A percentile compares a stretch with the other conserved stretches of the same genome.
Conservation (phyloP, 768 basidiomycete genomes). For the Daedaleopsis sinensis region DNA sequence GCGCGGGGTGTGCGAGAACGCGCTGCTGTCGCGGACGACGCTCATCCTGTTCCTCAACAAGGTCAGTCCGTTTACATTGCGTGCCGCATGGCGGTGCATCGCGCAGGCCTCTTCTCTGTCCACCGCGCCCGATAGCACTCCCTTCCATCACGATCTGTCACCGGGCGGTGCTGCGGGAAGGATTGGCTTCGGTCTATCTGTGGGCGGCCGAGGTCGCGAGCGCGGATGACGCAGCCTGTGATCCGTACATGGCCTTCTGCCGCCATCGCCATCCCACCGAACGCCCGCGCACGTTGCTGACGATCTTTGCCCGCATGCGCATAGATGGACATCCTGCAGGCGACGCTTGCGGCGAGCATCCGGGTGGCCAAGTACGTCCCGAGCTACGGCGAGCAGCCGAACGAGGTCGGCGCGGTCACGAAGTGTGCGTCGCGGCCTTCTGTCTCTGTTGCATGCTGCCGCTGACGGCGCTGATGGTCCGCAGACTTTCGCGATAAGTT, state of each 20-base stretch:
- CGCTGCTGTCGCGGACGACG: constrained; percentile 59
- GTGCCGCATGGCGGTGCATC: not conserved
- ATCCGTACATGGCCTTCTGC: too few relatives aligned
- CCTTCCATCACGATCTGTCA: not conserved
- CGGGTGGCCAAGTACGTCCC: constrained; percentile 62
- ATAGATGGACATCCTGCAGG: constrained; percentile 58
- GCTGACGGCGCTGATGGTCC: not conserved
- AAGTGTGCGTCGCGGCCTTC: constrained; percentile 50
- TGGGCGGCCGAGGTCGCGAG: not conserved
- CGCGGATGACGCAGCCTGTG: not conserved
- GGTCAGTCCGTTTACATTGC: constrained; percentile 36
- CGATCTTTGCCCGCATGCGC: constrained; percentile 13
- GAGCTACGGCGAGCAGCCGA: constrained; percentile 59
- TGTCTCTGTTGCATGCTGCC: constrained; percentile 1
- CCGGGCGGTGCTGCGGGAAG: not conserved
- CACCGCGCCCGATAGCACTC: too few relatives aligned
- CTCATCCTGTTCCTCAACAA: constrained; percentile 83
- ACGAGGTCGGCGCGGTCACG: constrained; percentile 61
- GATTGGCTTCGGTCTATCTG: too few relatives aligned
- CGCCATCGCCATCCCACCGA: not conserved
- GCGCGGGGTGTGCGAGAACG: constrained; percentile 69
- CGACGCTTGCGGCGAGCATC: constrained; percentile 59
- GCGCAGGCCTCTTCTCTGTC: too few relatives aligned
- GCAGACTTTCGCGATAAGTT: constrained; percentile 76
- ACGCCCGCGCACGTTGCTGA: not conserved